Conservation (phyloP, 148 eudicot species). For the Dianthus caryophyllus region DNA sequence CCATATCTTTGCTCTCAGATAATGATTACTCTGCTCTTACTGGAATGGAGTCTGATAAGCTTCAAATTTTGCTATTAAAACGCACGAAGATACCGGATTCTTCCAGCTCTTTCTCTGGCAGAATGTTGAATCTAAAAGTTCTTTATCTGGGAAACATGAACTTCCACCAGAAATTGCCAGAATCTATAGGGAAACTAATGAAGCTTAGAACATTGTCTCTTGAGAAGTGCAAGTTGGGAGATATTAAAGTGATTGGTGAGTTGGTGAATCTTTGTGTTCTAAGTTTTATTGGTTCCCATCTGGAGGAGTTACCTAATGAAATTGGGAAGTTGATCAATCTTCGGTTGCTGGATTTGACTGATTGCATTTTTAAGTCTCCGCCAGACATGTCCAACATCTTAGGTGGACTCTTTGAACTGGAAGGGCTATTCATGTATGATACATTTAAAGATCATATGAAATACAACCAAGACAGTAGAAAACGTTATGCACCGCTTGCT, state of each 20-base stretch:
- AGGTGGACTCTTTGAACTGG: too few species aligned
- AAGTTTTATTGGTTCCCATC: too few species aligned
- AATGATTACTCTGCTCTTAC: background rate
- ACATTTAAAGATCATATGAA: too few species aligned
- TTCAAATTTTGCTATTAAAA: constrained; percentile 5
- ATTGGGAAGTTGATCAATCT: background rate
- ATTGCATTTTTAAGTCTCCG: background rate
- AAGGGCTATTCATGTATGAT: too few species aligned
- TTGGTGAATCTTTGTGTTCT: too few species aligned
- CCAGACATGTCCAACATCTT: background rate
- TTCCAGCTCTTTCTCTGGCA: background rate
- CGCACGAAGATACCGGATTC: background rate
- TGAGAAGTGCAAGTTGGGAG: too few species aligned
- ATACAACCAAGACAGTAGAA: background rate
- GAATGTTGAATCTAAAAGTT: constrained; percentile 15
- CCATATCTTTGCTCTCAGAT: constrained; percentile 7
- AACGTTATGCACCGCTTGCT: background rate
- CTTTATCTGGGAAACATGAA: background rate
- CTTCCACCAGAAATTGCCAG: background rate
- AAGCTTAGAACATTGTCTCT: too few species aligned
- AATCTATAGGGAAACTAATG: background rate
- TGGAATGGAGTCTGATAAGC: background rate
- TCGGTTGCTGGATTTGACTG: constrained; percentile 9
- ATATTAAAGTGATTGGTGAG: too few species aligned
- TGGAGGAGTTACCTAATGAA: constrained; percentile 1